phyloP scores from a whole-genome alignment of 164 flowering plant species.

The Tetracentron sinense region DNA sequence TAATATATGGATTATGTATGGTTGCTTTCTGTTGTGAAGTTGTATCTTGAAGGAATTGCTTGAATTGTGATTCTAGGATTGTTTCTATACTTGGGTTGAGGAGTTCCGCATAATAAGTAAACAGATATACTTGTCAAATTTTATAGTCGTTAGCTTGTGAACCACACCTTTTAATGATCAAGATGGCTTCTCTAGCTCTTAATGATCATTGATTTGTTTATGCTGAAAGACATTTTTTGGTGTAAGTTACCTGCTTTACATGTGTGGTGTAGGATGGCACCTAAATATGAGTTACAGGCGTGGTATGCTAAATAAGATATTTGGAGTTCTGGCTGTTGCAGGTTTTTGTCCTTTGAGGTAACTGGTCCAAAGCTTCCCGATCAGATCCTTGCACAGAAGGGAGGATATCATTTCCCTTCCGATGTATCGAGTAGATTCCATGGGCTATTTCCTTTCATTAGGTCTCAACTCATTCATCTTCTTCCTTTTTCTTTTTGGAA shows the following conservation, averaged over 20 bases:
- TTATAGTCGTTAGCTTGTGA: background rate
- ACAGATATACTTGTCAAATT: background rate
- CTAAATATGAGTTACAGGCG: constrained; percentile 45
- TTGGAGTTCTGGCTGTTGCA: constrained; percentile 57
- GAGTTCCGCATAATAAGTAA: background rate
- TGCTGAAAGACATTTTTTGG: constrained; percentile 1
- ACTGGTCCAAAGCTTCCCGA: constrained; percentile 41
- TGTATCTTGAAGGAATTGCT: background rate
- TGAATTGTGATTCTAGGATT: constrained; percentile 3
- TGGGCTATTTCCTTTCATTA: constrained; percentile 4
- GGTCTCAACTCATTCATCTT: background rate
- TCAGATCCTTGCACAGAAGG: constrained; percentile 25
- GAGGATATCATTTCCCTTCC: constrained; percentile 12
- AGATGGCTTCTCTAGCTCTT: background rate
- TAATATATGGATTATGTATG: constrained; percentile 19
- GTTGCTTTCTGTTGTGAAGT: background rate
- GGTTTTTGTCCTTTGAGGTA: constrained; percentile 56
- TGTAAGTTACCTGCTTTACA: constrained; percentile 34
- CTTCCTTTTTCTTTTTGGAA: background rate
- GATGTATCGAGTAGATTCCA: constrained; percentile 8
- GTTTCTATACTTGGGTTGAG: background rate
- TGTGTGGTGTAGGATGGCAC: constrained; percentile 51
- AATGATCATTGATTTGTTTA: background rate
- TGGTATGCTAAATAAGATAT: constrained; percentile 44
- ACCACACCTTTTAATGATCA: background rate